Evolutionary conservation across 441 rosid species (phyloP).

Genomic region (Biscutella auriculata): DNA sequence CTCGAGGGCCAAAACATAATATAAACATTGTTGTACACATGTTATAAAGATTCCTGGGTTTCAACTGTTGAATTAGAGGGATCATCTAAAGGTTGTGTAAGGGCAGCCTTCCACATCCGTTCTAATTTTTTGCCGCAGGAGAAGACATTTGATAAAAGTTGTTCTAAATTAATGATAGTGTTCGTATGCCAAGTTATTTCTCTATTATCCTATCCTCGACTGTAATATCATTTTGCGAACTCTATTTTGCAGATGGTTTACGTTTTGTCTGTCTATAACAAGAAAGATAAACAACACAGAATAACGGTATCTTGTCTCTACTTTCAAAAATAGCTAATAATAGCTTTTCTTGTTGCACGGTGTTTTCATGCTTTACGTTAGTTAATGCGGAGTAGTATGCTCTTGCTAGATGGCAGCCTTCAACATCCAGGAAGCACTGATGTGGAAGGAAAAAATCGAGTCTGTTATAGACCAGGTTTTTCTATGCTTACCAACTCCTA

Average conservation of each 20-base stretch:
- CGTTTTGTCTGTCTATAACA: constrained; percentile 86
- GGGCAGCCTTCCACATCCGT: not conserved
- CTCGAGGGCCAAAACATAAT: not conserved
- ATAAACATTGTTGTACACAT: not conserved
- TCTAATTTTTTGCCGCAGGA: not conserved
- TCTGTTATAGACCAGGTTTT: constrained; percentile 85
- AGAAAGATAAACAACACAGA: constrained; percentile 82
- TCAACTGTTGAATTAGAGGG: not conserved
- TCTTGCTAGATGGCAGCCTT: constrained; percentile 91
- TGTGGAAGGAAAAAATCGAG: constrained; percentile 94
- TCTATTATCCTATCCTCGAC: not conserved
- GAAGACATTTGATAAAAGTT: not conserved
- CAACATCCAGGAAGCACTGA: constrained; percentile 87
- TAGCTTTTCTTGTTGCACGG: not conserved
- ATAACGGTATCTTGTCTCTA: constrained; percentile 53
- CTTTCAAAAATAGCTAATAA: not conserved
- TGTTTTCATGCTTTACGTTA: not conserved
- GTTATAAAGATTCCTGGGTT: not conserved
- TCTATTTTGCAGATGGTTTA: constrained; percentile 76
- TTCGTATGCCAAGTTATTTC: not conserved
- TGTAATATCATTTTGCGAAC: constrained; percentile 2
- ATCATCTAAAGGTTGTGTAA: not conserved
- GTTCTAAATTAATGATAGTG: not conserved
- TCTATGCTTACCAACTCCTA: not conserved
- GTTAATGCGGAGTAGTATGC: constrained; percentile 3